A percentile compares a stretch with the other conserved stretches of the same genome.
Conservation (phyloP, 2,329 filamentous ascomycete genomes). For the Aspergillus pseudonomiae region DNA sequence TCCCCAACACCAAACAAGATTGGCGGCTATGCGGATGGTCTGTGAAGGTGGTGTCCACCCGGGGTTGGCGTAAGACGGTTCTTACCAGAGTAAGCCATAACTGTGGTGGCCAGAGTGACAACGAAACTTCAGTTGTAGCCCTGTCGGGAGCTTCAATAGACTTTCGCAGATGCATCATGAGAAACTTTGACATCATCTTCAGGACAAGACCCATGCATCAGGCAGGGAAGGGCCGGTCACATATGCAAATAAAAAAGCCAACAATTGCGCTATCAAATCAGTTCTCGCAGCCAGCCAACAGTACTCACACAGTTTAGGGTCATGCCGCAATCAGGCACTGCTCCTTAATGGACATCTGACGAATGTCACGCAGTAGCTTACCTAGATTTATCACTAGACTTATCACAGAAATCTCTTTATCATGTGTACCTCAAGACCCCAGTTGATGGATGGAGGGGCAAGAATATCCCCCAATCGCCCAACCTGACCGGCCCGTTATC, state of each 20-base stretch:
- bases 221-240: conserved; percentile 20
- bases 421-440: conserved; percentile 17
- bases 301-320: conserved; percentile 16
- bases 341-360: conserved; percentile 25
- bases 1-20: conserved; percentile 28
- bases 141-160: conserved; percentile 24
- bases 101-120: conserved; percentile 18
- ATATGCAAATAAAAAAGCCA: conserved; percentile 21
- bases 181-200: conserved; percentile 30
- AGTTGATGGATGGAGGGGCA: conserved; percentile 7
- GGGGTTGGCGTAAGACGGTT: conserved; percentile 18
- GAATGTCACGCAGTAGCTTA: conserved; percentile 21
- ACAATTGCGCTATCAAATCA: conserved; percentile 28
- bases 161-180: conserved; percentile 24
- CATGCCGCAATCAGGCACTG: conserved; percentile 24
- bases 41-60: conserved; percentile 20
- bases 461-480: conserved; percentile 11
- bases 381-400: conserved; percentile 14
- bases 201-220: conserved; percentile 18
- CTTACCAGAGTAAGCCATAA: conserved; percentile 10
- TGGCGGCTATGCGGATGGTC: conserved; percentile 35
- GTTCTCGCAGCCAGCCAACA: conserved; percentile 24
- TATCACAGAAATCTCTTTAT: conserved; percentile 12
- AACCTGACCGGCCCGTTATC: conserved; percentile 21
- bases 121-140: conserved; percentile 17